Evolutionary conservation across 257 asterid genomes (phyloP).

Genomic region (Asclepias syriaca): DNA sequence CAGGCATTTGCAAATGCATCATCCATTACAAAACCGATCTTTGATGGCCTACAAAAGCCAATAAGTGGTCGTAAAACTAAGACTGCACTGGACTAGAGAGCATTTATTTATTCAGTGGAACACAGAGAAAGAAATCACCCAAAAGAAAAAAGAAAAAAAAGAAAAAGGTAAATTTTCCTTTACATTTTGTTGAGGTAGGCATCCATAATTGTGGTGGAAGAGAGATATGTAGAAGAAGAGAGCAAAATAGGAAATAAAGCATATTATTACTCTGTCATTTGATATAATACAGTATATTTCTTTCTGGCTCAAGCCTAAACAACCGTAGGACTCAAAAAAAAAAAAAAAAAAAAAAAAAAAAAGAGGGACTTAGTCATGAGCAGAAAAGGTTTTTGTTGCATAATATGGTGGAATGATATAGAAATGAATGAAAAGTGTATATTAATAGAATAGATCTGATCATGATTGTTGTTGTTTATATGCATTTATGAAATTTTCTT

Average conservation of each 20-base stretch:
- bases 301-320: slow-evolving; percentile 24
- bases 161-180: background rate
- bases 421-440: slow-evolving; percentile 30
- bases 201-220: slow-evolving; percentile 16
- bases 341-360: too few relatives aligned
- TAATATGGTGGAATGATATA: slow-evolving; percentile 8
- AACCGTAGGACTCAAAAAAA: slow-evolving; percentile 7
- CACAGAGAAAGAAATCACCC: too few relatives aligned
- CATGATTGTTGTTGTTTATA: background rate
- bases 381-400: slow-evolving; percentile 8
- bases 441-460: slow-evolving; percentile 27
- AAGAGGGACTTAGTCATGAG: slow-evolving; percentile 10
- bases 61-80: slow-evolving; percentile 49
- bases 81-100: slow-evolving; percentile 67
- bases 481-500: slow-evolving; percentile 7
- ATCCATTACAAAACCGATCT: slow-evolving; percentile 65
- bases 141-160: too few relatives aligned
- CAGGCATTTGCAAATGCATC: slow-evolving; percentile 63
- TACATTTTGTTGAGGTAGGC: slow-evolving; percentile 18
- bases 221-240: slow-evolving; percentile 11
- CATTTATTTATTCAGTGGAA: background rate
- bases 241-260: slow-evolving; percentile 22
- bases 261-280: slow-evolving; percentile 6
- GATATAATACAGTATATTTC: slow-evolving; percentile 21
- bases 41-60: slow-evolving; percentile 70